phyloP scores from a whole-genome alignment of 208 protist species.

The Leishmania arabica region DNA sequence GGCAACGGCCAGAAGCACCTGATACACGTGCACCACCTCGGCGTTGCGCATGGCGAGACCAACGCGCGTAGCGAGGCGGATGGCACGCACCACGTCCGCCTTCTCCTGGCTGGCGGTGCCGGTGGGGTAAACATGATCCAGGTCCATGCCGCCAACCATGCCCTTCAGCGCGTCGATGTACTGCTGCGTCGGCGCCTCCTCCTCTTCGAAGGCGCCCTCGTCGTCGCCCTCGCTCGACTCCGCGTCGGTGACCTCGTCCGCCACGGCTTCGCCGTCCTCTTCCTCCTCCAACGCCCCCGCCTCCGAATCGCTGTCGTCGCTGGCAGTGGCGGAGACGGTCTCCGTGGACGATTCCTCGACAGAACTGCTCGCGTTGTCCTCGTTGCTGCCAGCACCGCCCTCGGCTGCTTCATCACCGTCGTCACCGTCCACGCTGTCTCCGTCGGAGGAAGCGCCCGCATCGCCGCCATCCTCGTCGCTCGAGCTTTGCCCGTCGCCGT shows the following conservation, averaged over 20 bases:
- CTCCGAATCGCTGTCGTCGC: constrained; percentile 33
- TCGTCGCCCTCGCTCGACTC: constrained; percentile 19
- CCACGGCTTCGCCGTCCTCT: constrained; percentile 19
- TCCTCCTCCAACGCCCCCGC: constrained; percentile 26
- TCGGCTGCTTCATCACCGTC: constrained; percentile 15
- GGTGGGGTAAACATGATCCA: constrained; percentile 78
- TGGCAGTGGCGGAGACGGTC: constrained; percentile 16
- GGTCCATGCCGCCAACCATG: constrained; percentile 85
- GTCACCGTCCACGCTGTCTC: constrained; percentile 10
- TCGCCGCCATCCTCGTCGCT: constrained; percentile 20
- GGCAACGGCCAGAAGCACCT: constrained; percentile 84
- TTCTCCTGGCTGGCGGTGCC: constrained; percentile 80
- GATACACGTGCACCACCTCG: constrained; percentile 77
- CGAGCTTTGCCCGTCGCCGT: constrained; percentile 37
- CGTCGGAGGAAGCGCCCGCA: background rate
- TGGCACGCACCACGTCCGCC: constrained; percentile 74
- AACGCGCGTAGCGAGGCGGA: constrained; percentile 69
- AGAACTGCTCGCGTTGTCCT: constrained; percentile 15
- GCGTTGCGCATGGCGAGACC: constrained; percentile 69
- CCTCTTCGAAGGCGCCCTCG: constrained; percentile 50
- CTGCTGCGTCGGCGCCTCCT: constrained; percentile 84
- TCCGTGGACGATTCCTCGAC: constrained; percentile 20
- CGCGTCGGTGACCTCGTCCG: constrained; percentile 14
- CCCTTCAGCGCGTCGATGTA: constrained; percentile 84
- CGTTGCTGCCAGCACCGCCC: constrained; percentile 19